A percentile compares a stretch with the other conserved stretches of the same genome.
Evolutionary conservation across 495 filamentous ascomycete species (phyloP).

Genomic region (Penicillium psychrofluorescens): DNA sequence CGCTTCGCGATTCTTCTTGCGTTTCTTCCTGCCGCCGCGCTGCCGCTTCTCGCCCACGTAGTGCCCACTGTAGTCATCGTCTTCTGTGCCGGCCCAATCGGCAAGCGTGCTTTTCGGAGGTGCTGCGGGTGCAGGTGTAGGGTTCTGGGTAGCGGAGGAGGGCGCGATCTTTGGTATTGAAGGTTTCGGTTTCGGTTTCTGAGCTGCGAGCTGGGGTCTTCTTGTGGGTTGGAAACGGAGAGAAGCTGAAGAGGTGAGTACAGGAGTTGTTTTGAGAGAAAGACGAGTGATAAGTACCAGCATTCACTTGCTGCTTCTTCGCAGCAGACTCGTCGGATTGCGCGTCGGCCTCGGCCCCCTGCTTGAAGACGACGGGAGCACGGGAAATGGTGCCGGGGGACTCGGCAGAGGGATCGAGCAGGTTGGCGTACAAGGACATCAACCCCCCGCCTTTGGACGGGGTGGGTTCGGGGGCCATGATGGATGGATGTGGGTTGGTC

Average conservation of each 20-base stretch:
- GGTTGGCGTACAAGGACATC: slow-evolving; percentile 57
- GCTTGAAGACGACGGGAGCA: slow-evolving; percentile 73
- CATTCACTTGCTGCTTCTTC: slow-evolving; percentile 66
- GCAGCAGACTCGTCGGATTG: slow-evolving; percentile 48
- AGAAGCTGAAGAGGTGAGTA: slow-evolving; percentile 46
- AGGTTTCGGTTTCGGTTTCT: slow-evolving; percentile 63
- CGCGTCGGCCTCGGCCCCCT: slow-evolving; percentile 38
- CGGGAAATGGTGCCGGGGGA: slow-evolving; percentile 62
- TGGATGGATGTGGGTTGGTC: not conserved
- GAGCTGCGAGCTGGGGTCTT: slow-evolving; percentile 59
- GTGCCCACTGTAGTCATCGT: slow-evolving; percentile 58
- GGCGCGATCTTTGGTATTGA: slow-evolving; percentile 33
- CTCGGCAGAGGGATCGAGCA: slow-evolving; percentile 48
- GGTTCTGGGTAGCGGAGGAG: slow-evolving; percentile 16
- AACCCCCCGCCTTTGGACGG: slow-evolving; percentile 29
- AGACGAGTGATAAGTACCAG: slow-evolving; percentile 49
- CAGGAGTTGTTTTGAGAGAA: slow-evolving; percentile 40
- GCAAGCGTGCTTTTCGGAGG: slow-evolving; percentile 61
- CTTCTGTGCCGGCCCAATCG: slow-evolving; percentile 77
- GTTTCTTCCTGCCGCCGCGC: slow-evolving; percentile 78
- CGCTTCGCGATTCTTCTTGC: slow-evolving; percentile 70
- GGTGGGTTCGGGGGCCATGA: slow-evolving; percentile 31
- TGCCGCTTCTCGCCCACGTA: slow-evolving; percentile 58
- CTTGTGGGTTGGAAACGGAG: slow-evolving; percentile 85
- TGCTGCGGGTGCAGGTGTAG: slow-evolving; percentile 14